Base-by-base conservation (phyloP, 2,329 filamentous ascomycete genomes). In the Clarireedia paspali region DNA sequence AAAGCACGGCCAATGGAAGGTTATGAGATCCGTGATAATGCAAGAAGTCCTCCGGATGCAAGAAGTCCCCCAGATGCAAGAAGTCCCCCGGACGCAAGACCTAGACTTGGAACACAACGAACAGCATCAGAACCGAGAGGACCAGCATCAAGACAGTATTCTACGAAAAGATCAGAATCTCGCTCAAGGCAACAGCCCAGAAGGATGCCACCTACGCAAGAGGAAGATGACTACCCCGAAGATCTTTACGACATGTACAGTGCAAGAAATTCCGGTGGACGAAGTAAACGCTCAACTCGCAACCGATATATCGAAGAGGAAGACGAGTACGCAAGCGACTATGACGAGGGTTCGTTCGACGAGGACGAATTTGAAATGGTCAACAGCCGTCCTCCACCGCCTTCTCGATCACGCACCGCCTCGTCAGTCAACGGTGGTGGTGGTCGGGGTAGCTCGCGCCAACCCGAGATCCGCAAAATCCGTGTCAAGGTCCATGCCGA, bases 401-500 rank as follows among this genome's bases (percentile, higher is more conserved):
- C 47, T 24, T 66, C 70, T 17, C 60, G 67, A 24, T 74, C 78
- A 6, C 73, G 77, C 61, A 55, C 68, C 61, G 42, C 68, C 61
- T 66, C 68, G 7, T 51, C 59, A 14, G 45, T 54, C 26, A 55
- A 50, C 10, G 42, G 20, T 24, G 49, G 55, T 46, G 49, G 50
- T 40, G 74, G 75, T 9, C 75, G 81, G 42, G 77, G 77, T n/a
- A 73, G 75, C 24, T 84, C 82, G 6, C 76, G 82, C 61, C 72
- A 81, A 56, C 81, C 83, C 1, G 87, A 89, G 6, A 77, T 94
- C 56, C 82, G 82, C 60, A 87, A 91, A 71, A 84, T 97, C 61
- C 83, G 91, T 39, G 84, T 96, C 70, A 99, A 99, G 75, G 91
- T 96, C 1, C 91, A 97, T 68, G 84, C 79, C 3, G 88, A 90